Conservation (phyloP, 345 rosid genomes). For the Syzygium grande region DNA sequence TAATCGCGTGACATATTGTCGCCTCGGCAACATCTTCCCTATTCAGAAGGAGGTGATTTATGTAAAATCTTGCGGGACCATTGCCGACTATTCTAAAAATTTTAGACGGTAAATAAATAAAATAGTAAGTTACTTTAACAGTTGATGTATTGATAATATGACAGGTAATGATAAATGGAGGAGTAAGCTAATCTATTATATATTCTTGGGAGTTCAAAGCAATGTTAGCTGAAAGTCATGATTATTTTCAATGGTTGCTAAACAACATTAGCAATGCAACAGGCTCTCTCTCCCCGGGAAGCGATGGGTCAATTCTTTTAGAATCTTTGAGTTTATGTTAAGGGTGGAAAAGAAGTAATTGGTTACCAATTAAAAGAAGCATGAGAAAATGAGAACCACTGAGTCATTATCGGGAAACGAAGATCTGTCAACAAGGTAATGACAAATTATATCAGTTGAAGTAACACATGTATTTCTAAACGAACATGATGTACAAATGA, state of each 20-base stretch:
- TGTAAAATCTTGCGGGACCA: not conserved
- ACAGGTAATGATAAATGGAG: not conserved
- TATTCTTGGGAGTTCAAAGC: not conserved
- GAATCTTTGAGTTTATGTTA: not conserved
- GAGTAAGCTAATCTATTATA: not conserved
- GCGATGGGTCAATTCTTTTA: not conserved
- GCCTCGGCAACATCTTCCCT: not conserved
- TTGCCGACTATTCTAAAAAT: not conserved
- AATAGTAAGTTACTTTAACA: too few species aligned
- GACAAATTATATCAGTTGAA: not conserved
- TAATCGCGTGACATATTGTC: not conserved
- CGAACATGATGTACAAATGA: not conserved
- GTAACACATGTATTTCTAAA: not conserved
- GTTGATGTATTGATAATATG: not conserved
- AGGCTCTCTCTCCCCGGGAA: not conserved
- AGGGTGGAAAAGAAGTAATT: not conserved
- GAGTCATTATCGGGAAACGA: not conserved
- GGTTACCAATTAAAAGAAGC: not conserved
- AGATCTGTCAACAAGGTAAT: not conserved
- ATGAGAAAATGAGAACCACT: not conserved
- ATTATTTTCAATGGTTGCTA: not conserved
- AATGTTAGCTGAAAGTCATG: not conserved
- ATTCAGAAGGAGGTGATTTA: not conserved
- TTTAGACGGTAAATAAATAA: too few species aligned
- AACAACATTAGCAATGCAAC: not conserved